These are phyloP conservation scores for Chrysosporium keratinophilum DNA, from an alignment of 2,329 filamentous ascomycete genomes.

Conservation along the genomic window DNA sequence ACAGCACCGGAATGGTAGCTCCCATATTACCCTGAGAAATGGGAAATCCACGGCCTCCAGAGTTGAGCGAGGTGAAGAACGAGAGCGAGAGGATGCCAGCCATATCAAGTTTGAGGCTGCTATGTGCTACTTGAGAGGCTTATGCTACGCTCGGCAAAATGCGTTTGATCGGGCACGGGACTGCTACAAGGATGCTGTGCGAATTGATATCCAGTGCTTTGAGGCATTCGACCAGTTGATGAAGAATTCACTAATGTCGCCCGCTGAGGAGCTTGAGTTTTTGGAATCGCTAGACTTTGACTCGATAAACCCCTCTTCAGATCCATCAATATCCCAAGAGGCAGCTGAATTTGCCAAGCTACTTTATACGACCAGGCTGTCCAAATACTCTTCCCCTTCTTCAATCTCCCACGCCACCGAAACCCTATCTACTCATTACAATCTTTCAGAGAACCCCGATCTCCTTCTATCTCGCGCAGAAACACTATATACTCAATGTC, in stretches of 20 bases:
- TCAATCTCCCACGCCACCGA: conserved; percentile 79
- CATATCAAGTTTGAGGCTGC: conserved; percentile 83
- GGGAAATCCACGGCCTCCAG: conserved; percentile 40
- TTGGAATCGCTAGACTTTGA: conserved; percentile 85
- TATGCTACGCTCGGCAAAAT: conserved; percentile 95
- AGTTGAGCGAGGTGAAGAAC: conserved; percentile 49
- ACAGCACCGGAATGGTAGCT: conserved; percentile 51
- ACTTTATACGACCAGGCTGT: conserved; percentile 89
- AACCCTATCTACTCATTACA: conserved; percentile 87
- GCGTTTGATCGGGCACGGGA: conserved; percentile 95
- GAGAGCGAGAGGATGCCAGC: conserved; percentile 57
- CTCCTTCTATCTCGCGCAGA: conserved; percentile 83
- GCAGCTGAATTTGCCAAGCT: conserved; percentile 89
- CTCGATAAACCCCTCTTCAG: conserved; percentile 53
- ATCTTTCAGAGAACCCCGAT: conserved; percentile 74
- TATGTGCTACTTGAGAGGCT: conserved; percentile 90
- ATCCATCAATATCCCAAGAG: conserved; percentile 63
- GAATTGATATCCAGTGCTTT: conserved; percentile 95
- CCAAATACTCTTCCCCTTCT: conserved; percentile 82
- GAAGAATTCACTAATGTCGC: conserved; percentile 85
- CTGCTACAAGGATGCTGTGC: conserved; percentile 94
- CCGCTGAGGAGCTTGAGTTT: conserved; percentile 82
- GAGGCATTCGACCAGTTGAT: conserved; percentile 97
- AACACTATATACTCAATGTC: conserved; percentile 85
- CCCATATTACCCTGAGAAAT: conserved; percentile 41